These are phyloP conservation scores for Fusarium penzigii DNA, from an alignment of 2,329 filamentous ascomycete genomes.

Conservation along the genomic window DNA sequence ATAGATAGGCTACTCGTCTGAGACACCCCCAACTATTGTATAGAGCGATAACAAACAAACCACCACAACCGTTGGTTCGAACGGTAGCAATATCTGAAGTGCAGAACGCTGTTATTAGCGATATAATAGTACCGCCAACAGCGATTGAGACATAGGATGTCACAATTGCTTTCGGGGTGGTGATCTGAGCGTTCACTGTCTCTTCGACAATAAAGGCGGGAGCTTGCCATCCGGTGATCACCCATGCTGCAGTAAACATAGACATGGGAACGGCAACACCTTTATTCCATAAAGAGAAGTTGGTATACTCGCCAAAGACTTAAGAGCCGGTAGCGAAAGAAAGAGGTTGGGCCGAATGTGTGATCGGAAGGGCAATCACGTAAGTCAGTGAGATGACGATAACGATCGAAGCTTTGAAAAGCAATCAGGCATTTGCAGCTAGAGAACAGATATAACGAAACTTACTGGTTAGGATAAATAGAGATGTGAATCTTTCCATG, in stretches of 20 bases:
- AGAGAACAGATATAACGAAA: too few species aligned
- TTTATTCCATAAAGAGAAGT: not conserved
- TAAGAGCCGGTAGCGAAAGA: not conserved
- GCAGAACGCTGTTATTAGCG: not conserved
- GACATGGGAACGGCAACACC: conserved; percentile 1
- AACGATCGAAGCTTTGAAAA: too few species aligned
- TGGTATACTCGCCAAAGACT: conserved; percentile 1
- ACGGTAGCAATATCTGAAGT: conserved; percentile 2
- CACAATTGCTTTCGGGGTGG: not conserved
- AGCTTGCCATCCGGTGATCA: not conserved
- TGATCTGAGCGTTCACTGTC: not conserved
- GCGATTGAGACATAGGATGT: not conserved
- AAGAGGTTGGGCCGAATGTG: not conserved
- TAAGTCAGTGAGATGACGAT: not conserved
- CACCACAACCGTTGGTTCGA: too few species aligned
- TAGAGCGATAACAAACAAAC: too few species aligned
- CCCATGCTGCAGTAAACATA: not conserved
- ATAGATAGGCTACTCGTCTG: too few species aligned
- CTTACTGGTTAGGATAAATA: not conserved
- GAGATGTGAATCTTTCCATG: not conserved
- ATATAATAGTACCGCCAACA: not conserved
- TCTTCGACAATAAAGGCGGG: conserved; percentile 2
- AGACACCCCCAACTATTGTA: too few species aligned
- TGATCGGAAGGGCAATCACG: not conserved
- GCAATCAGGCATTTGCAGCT: too few species aligned